phyloP scores from a whole-genome alignment of 139 green algal species.

The Coelastrella sp. region DNA sequence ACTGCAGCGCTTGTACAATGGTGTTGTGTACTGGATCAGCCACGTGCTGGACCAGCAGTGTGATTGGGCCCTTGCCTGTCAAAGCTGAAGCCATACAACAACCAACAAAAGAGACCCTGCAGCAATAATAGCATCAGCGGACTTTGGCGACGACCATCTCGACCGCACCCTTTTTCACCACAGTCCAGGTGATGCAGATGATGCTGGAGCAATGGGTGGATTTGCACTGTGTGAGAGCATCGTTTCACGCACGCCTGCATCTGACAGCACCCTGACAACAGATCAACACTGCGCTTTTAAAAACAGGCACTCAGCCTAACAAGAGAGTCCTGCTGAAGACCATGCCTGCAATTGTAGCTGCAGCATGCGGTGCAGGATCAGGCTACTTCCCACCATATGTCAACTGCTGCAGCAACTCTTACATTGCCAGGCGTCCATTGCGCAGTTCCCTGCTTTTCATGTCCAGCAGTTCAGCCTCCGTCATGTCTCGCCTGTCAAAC shows the following conservation, averaged over 20 bases:
- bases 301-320: no score
- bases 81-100: constrained; percentile 14
- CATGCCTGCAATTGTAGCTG: no score
- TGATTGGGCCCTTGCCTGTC: constrained; percentile 46
- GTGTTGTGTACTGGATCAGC: constrained; percentile 48
- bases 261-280: no score
- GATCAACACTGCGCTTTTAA: no score
- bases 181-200: no score
- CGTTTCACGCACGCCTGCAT: no score
- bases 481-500: constrained; percentile 28
- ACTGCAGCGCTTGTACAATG: constrained; percentile 33
- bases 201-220: no score
- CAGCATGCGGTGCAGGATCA: no score
- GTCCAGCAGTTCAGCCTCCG: constrained; percentile 32
- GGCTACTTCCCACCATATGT: background rate
- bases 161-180: no score
- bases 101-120: constrained; percentile 46
- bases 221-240: no score
- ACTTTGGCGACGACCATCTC: no score
- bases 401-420: background rate
- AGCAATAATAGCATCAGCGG: background rate
- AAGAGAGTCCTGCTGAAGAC: no score
- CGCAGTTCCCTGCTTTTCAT: constrained; percentile 47
- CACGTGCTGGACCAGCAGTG: constrained; percentile 48
- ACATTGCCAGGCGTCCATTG: constrained; percentile 54